Percentiles rank a stretch among this genome's conserved stretches.
Conservation (phyloP, 2,329 filamentous ascomycete species). For the Talaromyces albobiverticillius region DNA sequence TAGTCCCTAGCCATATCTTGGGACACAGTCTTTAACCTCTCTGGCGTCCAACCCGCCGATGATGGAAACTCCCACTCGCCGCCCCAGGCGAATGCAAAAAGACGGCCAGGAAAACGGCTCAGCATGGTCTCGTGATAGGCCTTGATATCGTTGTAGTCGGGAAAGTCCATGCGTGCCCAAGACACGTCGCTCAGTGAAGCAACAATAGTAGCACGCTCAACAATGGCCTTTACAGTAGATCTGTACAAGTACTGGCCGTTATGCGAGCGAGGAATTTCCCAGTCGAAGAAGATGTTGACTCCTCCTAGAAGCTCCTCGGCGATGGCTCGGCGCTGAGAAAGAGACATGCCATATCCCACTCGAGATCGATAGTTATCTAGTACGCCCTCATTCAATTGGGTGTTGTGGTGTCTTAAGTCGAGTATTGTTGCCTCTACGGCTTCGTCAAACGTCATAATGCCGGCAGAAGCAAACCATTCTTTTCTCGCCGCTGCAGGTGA, state of each 20-base stretch:
- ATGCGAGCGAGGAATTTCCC: not conserved
- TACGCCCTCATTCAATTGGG: too few relatives aligned
- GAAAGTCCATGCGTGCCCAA: not conserved
- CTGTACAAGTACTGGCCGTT: not conserved
- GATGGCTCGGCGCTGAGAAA: not conserved
- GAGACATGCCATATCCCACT: not conserved
- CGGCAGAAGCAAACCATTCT: not conserved
- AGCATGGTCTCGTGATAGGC: not conserved
- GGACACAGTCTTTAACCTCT: not conserved
- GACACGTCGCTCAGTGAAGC: not conserved
- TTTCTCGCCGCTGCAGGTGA: not conserved
- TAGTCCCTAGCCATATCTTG: not conserved
- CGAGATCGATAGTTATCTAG: not conserved
- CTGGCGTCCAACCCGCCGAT: not conserved
- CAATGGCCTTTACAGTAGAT: not conserved
- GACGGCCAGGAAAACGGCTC: not conserved
- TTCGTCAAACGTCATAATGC: not conserved
- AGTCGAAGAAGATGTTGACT: not conserved
- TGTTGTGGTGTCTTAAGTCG: too few relatives aligned
- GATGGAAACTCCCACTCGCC: not conserved
- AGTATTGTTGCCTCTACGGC: not conserved
- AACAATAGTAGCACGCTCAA: not conserved
- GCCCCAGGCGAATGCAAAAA: not conserved
- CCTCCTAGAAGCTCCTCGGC: not conserved
- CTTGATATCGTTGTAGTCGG: not conserved